Conservation (phyloP, 257 asterid species). For the Echium plantagineum region DNA sequence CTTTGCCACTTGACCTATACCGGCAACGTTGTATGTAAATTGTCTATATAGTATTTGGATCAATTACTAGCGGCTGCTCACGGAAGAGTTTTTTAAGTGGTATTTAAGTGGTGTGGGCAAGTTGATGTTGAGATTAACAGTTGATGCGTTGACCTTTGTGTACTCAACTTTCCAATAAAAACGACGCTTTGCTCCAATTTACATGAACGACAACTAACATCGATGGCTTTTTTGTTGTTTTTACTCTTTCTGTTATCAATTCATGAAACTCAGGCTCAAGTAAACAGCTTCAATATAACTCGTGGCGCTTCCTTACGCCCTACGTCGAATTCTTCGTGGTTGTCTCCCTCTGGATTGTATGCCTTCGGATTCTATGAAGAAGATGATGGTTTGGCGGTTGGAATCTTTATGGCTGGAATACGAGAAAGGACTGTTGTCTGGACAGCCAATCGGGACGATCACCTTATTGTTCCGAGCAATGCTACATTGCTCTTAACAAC, state of each 20-base stretch:
- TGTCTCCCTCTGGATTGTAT: constrained; percentile 11
- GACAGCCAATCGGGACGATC: constrained; percentile 20
- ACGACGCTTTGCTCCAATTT: too few relatives aligned
- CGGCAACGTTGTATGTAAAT: too few relatives aligned
- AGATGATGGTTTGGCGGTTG: constrained; percentile 15
- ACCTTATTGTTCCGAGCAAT: constrained; percentile 11
- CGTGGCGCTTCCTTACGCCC: constrained; percentile 36
- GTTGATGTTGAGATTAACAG: too few relatives aligned
- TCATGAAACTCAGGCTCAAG: constrained; percentile 19
- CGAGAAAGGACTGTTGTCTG: constrained; percentile 20
- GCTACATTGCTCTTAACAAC: constrained; percentile 12
- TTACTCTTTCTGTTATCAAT: constrained; percentile 11
- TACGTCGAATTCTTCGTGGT: constrained; percentile 19
- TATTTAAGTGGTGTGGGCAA: too few relatives aligned
- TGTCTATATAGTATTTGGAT: too few relatives aligned
- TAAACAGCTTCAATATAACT: constrained; percentile 18
- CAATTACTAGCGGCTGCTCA: too few relatives aligned
- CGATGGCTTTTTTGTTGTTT: constrained; percentile 14
- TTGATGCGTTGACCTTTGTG: too few relatives aligned
- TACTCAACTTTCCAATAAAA: too few relatives aligned
- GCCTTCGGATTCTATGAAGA: constrained; percentile 20
- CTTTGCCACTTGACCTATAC: too few relatives aligned
- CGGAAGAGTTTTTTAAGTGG: too few relatives aligned
- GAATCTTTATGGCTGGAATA: constrained; percentile 9
- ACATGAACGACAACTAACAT: too few relatives aligned